Evolutionary conservation across 108 stramenopile species (phyloP).

Genomic region (Stephanodiscus triporus): DNA sequence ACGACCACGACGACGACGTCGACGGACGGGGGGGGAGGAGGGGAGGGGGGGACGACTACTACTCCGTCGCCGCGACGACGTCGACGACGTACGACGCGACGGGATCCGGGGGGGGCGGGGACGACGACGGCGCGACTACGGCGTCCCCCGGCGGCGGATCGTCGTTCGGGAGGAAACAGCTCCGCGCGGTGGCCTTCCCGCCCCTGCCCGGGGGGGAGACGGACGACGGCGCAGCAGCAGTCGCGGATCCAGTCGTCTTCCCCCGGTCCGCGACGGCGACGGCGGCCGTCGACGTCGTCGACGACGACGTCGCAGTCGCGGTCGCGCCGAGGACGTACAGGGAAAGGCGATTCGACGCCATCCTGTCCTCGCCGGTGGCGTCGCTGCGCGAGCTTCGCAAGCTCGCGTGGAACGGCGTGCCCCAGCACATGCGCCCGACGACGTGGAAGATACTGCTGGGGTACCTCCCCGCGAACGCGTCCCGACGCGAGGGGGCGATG

Average conservation of each 20-base stretch:
- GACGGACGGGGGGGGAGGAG: too few relatives aligned
- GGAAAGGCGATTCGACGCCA: conserved; percentile 65
- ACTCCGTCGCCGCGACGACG: not conserved
- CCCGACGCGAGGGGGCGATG: conserved; percentile 62
- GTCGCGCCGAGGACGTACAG: conserved; percentile 53
- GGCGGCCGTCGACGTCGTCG: not conserved
- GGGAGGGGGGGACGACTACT: not conserved
- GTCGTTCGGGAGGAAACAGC: conserved; percentile 25
- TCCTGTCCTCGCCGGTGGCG: conserved; percentile 58
- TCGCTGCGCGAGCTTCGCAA: conserved; percentile 67
- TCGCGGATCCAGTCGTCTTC: not conserved
- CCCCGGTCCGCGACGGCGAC: not conserved
- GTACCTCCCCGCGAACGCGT: conserved; percentile 76
- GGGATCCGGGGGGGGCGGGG: too few relatives aligned
- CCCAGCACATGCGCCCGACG: conserved; percentile 64
- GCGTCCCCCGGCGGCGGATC: conserved; percentile 1
- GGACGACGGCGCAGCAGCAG: too few relatives aligned
- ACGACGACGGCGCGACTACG: not conserved
- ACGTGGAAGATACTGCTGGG: conserved; percentile 84
- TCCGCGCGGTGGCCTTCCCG: conserved; percentile 30
- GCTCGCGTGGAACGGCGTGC: conserved; percentile 85
- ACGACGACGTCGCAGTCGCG: conserved; percentile 11
- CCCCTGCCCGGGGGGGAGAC: conserved; percentile 13
- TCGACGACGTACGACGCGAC: too few relatives aligned
- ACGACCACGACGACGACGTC: not conserved